Evolutionary conservation across 2,329 filamentous ascomycete genomes (phyloP).

Genomic region (Cyanodermella asteris): DNA sequence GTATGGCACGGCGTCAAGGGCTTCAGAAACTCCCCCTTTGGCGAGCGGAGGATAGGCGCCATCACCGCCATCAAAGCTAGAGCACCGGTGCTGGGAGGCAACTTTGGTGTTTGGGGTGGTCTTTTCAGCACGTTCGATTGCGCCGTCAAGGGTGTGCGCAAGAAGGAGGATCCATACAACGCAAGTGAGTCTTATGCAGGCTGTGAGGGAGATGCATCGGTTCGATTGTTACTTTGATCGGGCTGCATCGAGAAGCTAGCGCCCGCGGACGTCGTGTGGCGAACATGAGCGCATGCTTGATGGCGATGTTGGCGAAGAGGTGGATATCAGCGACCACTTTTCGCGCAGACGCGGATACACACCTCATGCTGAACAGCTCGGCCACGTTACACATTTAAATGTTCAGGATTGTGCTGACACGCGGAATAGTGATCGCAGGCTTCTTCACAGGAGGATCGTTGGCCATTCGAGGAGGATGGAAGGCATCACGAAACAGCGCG

Average conservation of each 20-base stretch:
- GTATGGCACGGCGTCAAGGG: slow-evolving; percentile 97
- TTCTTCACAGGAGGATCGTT: slow-evolving; percentile 91
- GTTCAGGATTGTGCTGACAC: not conserved
- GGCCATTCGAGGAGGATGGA: slow-evolving; percentile 75
- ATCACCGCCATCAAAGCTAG: slow-evolving; percentile 95
- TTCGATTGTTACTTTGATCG: not conserved
- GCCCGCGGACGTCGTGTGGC: no score
- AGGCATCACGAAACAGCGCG: slow-evolving; percentile 80
- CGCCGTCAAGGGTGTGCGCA: slow-evolving; percentile 75
- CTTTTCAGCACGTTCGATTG: slow-evolving; percentile 93
- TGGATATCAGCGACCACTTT: not conserved
- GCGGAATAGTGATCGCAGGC: slow-evolving; percentile 50
- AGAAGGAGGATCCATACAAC: slow-evolving; percentile 98
- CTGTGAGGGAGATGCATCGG: not conserved
- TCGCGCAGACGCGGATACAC: not conserved
- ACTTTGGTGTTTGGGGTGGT: slow-evolving; percentile 96
- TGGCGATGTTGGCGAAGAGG: not conserved
- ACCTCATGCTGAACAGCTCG: not conserved
- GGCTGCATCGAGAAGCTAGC: not conserved
- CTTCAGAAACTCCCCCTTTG: slow-evolving; percentile 71
- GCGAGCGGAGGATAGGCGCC: slow-evolving; percentile 85
- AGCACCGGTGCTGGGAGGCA: slow-evolving; percentile 85
- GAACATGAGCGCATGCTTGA: not conserved
- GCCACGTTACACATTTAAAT: no score
- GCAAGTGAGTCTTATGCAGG: slow-evolving; percentile 35